These are phyloP conservation scores for Mesembryanthemum crystallinum DNA, from an alignment of 148 eudicot genomes.

Conservation along the genomic window DNA sequence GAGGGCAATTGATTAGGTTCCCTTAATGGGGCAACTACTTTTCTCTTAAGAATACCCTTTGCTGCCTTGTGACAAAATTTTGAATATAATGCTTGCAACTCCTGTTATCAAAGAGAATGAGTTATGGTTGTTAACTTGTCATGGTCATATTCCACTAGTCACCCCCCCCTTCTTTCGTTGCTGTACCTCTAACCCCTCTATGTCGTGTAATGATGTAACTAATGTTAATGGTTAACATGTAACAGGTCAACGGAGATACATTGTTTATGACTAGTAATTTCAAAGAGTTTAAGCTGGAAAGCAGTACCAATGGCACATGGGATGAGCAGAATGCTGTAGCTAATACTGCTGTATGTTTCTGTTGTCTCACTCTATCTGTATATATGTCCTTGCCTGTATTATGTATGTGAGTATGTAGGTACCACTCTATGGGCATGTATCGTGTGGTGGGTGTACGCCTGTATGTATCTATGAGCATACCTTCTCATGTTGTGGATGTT, in stretches of 20 bases:
- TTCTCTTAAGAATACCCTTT: neutral
- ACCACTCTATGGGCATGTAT: neutral
- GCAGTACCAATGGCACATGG: constrained; percentile 56
- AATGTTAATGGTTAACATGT: constrained; percentile 2
- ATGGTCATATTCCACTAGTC: neutral
- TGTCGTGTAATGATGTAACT: neutral
- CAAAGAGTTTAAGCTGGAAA: constrained; percentile 71
- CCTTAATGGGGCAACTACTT: too few relatives aligned
- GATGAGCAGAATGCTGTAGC: constrained; percentile 64
- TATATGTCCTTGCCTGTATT: neutral
- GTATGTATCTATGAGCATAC: neutral
- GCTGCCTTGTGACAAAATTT: neutral
- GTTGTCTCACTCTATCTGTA: neutral
- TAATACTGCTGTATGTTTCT: constrained; percentile 70
- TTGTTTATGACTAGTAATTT: constrained; percentile 65
- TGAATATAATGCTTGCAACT: neutral
- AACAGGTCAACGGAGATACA: constrained; percentile 90
- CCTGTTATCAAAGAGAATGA: neutral
- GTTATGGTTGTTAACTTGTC: too few relatives aligned
- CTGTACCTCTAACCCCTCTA: neutral
- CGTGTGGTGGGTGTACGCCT: neutral
- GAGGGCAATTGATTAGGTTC: too few relatives aligned
- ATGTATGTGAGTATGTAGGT: neutral
- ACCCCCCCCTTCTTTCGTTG: neutral
- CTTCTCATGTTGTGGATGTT: neutral